Conservation (phyloP, 805 yeast species). For the Ogataea ramenticola region DNA sequence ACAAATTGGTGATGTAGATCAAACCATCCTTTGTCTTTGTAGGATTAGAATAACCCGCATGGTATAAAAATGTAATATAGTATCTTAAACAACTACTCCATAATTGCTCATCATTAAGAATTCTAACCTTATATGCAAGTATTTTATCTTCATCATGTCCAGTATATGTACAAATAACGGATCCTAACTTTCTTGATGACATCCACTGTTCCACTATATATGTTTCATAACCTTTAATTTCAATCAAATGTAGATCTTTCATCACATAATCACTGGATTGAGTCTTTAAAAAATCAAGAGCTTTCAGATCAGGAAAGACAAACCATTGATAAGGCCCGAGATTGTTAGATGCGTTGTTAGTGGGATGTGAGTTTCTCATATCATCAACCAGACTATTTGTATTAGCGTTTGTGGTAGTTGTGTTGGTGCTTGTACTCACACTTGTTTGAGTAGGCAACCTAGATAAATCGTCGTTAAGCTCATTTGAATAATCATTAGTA, state of each 20-base stretch:
- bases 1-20: conserved; percentile 75
- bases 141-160: conserved; percentile 70
- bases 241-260: conserved; percentile 34
- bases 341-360: background rate
- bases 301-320: conserved; percentile 51
- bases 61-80: conserved; percentile 58
- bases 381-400: background rate
- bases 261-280: conserved; percentile 28
- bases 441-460: no score
- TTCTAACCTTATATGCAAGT: conserved; percentile 48
- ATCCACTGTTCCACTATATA: conserved; percentile 97
- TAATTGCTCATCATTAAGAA: conserved; percentile 35
- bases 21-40: conserved; percentile 55
- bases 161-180: conserved; percentile 74
- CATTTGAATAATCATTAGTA: no score
- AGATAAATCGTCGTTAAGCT: no score
- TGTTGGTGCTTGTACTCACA: no score
- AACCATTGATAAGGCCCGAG: conserved; percentile 8
- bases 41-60: conserved; percentile 56
- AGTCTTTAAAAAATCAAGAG: conserved; percentile 35
- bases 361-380: background rate
- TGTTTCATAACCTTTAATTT: conserved; percentile 71
- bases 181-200: conserved; percentile 56
- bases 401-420: no score
- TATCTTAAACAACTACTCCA: conserved; percentile 49